Evolutionary conservation across 768 basidiomycete genomes (phyloP).

Genomic region (Xerocomellus dryophilus): DNA sequence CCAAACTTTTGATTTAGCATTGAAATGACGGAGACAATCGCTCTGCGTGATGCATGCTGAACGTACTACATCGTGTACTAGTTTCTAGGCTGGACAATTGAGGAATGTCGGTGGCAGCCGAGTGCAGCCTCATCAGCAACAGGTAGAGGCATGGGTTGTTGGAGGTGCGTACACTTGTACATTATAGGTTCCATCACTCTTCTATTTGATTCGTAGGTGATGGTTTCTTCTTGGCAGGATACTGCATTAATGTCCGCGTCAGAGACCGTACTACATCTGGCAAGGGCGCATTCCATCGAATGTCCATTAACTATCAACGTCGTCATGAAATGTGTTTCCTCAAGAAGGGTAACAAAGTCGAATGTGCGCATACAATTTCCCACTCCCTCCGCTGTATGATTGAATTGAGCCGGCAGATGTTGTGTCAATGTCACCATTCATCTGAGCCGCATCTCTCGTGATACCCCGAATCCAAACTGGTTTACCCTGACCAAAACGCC

Average conservation of each 20-base stretch:
- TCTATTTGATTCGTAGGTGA: conserved; percentile 68
- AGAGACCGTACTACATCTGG: conserved; percentile 56
- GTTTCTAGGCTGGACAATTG: conserved; percentile 71
- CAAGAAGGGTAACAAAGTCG: conserved; percentile 67
- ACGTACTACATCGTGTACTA: too few relatives aligned
- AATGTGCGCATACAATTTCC: conserved; percentile 47
- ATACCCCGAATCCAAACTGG: conserved; percentile 42
- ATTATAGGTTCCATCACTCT: conserved; percentile 66
- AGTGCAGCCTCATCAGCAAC: conserved; percentile 80
- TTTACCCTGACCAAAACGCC: conserved; percentile 1
- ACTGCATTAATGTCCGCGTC: conserved; percentile 20
- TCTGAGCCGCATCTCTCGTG: conserved; percentile 55
- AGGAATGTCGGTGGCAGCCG: conserved; percentile 74
- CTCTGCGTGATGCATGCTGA: conserved; percentile 55
- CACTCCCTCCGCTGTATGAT: conserved; percentile 4
- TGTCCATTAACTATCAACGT: conserved; percentile 6
- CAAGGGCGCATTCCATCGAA: conserved; percentile 47
- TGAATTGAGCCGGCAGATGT: conserved; percentile 40
- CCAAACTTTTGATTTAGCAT: conserved; percentile 38
- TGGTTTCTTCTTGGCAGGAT: conserved; percentile 7
- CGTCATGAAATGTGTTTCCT: conserved; percentile 11
- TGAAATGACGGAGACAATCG: conserved; percentile 89
- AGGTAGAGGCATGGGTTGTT: conserved; percentile 83
- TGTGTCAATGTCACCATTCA: conserved; percentile 50
- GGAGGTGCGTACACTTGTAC: conserved; percentile 47